Conservation (phyloP, 495 filamentous ascomycete species). For the Penicillium crystallinum region DNA sequence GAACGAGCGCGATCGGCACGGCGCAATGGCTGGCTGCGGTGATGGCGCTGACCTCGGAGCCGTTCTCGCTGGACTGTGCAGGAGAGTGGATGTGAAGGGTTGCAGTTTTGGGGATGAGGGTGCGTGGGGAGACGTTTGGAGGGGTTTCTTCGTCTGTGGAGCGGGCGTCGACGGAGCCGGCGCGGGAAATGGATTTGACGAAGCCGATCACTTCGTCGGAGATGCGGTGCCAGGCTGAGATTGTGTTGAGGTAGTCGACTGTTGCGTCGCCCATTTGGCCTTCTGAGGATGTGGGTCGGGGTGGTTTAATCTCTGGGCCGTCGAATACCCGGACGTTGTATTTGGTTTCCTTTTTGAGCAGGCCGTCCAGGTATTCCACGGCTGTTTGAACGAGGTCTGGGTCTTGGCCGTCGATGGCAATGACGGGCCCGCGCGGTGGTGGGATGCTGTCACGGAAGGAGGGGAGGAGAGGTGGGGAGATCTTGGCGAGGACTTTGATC, state of each 20-base stretch:
- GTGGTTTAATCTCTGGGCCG: conserved; percentile 42
- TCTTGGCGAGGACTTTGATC: conserved; percentile 61
- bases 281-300: conserved; percentile 26
- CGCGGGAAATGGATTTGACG: conserved; percentile 42
- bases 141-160: conserved; percentile 16
- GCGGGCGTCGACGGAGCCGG: conserved; percentile 3
- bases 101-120: conserved; percentile 34
- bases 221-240: conserved; percentile 65
- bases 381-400: conserved; percentile 48
- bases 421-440: conserved; percentile 63
- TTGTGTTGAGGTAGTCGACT: conserved; percentile 62
- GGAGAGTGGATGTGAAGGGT: conserved; percentile 29
- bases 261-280: conserved; percentile 43
- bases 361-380: conserved; percentile 55
- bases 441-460: conserved; percentile 34
- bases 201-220: conserved; percentile 61
- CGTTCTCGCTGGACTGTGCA: conserved; percentile 23
- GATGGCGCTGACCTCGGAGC: conserved; percentile 20
- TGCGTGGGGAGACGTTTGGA: conserved; percentile 28
- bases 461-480: conserved; percentile 58
- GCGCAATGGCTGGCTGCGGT: conserved; percentile 5
- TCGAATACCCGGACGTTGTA: conserved; percentile 50
- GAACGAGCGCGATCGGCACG: conserved; percentile 66
- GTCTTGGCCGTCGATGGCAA: conserved; percentile 76
- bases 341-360: conserved; percentile 51